Conservation (phyloP, 164 flowering plant species). For the Aristolochia californica region DNA sequence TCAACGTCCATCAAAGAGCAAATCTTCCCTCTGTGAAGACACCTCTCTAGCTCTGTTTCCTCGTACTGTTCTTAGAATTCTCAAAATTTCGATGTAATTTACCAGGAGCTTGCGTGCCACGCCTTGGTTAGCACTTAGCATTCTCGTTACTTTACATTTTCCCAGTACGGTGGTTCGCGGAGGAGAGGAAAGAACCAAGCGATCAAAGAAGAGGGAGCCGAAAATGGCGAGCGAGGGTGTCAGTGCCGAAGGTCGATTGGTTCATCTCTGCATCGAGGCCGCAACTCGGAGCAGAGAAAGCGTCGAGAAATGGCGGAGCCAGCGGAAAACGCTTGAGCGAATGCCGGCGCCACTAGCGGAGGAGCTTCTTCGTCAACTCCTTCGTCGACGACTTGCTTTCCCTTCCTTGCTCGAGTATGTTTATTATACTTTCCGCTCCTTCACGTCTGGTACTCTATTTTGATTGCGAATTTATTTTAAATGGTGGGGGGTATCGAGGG, state of each 20-base stretch:
- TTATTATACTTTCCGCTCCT: not conserved
- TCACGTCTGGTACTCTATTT: not conserved
- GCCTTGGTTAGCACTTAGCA: too few relatives aligned
- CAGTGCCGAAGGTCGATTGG: slow-evolving; percentile 16
- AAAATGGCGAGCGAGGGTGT: not conserved
- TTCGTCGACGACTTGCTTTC: slow-evolving; percentile 54
- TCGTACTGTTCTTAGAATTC: too few relatives aligned
- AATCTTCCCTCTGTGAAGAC: too few relatives aligned
- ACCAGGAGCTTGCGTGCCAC: too few relatives aligned
- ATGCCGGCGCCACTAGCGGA: slow-evolving; percentile 70
- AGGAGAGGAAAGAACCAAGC: not conserved
- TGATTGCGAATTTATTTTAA: too few relatives aligned
- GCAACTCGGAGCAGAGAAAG: slow-evolving; percentile 45
- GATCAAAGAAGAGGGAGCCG: not conserved
- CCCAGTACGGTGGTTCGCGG: not conserved
- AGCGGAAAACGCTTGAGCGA: slow-evolving; percentile 63
- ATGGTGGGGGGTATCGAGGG: too few relatives aligned
- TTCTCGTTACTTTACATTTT: too few relatives aligned
- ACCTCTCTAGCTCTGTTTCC: too few relatives aligned
- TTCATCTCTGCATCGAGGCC: slow-evolving; percentile 52
- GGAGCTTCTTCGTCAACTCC: slow-evolving; percentile 61
- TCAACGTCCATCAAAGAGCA: too few relatives aligned
- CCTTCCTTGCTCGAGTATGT: slow-evolving; percentile 88
- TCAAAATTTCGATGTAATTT: too few relatives aligned
- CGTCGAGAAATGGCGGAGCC: slow-evolving; percentile 77